phyloP scores from a whole-genome alignment of 2,329 filamentous ascomycete genomes.

The Hyphodiscus sp. region DNA sequence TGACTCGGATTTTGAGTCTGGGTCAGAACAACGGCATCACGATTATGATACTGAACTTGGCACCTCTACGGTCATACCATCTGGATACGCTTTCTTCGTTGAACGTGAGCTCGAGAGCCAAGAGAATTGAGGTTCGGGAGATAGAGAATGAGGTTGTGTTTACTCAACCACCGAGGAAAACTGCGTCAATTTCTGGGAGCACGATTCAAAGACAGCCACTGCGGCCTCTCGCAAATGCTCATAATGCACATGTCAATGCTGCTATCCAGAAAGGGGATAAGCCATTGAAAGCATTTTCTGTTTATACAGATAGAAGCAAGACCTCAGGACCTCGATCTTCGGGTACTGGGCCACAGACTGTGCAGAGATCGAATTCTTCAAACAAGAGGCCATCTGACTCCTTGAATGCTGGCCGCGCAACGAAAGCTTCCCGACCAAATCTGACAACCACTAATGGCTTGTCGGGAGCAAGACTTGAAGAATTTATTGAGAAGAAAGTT shows the following conservation, averaged over 20 bases:
- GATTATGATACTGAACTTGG: slow-evolving; percentile 93
- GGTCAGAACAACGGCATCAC: slow-evolving; percentile 95
- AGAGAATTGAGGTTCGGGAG: slow-evolving; percentile 92
- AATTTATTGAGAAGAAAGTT: slow-evolving; percentile 87
- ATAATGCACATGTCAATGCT: slow-evolving; percentile 63
- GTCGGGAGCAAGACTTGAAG: slow-evolving; percentile 73
- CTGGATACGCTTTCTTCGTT: slow-evolving; percentile 88
- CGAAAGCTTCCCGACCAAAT: slow-evolving; percentile 40
- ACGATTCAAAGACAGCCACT: slow-evolving; percentile 64
- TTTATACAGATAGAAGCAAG: slow-evolving; percentile 71
- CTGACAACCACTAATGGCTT: slow-evolving; percentile 36
- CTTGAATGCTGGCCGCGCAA: slow-evolving; percentile 34
- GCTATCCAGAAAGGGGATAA: slow-evolving; percentile 56
- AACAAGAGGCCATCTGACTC: slow-evolving; percentile 30
- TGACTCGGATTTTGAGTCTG: slow-evolving; percentile 88
- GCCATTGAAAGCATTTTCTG: slow-evolving; percentile 76
- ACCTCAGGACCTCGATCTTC: slow-evolving; percentile 31
- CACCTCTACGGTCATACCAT: slow-evolving; percentile 86
- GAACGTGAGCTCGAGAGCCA: slow-evolving; percentile 91
- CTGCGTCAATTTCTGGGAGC: slow-evolving; percentile 34
- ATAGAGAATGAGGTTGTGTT: slow-evolving; percentile 93
- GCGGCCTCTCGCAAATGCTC: slow-evolving; percentile 66
- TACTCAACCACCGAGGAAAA: slow-evolving; percentile 62
- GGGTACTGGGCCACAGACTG: slow-evolving; percentile 16
- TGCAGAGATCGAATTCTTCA: slow-evolving; percentile 30